phyloP scores from a whole-genome alignment of 2,329 filamentous ascomycete species.

The Teratosphaeria gauchensis region DNA sequence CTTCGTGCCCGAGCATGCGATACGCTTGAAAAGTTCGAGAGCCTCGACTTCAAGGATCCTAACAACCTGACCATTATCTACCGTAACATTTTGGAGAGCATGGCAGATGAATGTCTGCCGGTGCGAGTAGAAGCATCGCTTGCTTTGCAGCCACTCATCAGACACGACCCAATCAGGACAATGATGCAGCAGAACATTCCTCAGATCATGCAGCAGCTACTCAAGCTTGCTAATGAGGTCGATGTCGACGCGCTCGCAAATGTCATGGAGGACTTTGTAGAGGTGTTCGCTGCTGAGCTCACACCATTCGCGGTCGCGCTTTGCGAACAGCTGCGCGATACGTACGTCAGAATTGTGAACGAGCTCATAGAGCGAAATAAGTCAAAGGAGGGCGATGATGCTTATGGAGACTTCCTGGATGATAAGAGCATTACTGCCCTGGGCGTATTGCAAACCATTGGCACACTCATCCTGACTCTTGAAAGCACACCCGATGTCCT shows the following conservation, averaged over 20 bases:
- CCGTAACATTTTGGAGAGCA: slow-evolving; percentile 89
- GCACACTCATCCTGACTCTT: slow-evolving; percentile 88
- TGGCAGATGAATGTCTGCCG: slow-evolving; percentile 87
- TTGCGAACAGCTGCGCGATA: slow-evolving; percentile 91
- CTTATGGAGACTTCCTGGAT: slow-evolving; percentile 83
- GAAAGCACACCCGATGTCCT: slow-evolving; percentile 96
- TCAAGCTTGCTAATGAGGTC: slow-evolving; percentile 95
- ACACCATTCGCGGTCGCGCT: slow-evolving; percentile 95
- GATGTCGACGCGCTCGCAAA: slow-evolving; percentile 96
- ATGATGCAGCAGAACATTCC: slow-evolving; percentile 98
- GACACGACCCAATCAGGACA: slow-evolving; percentile 84
- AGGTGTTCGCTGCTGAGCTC: slow-evolving; percentile 93
- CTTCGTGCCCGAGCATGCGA: slow-evolving; percentile 91
- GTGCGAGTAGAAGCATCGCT: slow-evolving; percentile 91
- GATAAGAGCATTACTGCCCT: slow-evolving; percentile 98
- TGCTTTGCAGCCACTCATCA: slow-evolving; percentile 87
- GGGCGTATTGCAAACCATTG: slow-evolving; percentile 93
- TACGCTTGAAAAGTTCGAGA: slow-evolving; percentile 95
- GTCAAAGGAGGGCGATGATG: slow-evolving; percentile 64
- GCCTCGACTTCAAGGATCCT: slow-evolving; percentile 90
- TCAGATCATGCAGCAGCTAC: slow-evolving; percentile 96
- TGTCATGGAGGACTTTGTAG: slow-evolving; percentile 99
- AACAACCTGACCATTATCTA: slow-evolving; percentile 96
- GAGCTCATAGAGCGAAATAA: slow-evolving; percentile 84
- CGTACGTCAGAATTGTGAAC: slow-evolving; percentile 84